Conservation (phyloP, 352 stramenopile genomes). For the Lagenidium giganteum region DNA sequence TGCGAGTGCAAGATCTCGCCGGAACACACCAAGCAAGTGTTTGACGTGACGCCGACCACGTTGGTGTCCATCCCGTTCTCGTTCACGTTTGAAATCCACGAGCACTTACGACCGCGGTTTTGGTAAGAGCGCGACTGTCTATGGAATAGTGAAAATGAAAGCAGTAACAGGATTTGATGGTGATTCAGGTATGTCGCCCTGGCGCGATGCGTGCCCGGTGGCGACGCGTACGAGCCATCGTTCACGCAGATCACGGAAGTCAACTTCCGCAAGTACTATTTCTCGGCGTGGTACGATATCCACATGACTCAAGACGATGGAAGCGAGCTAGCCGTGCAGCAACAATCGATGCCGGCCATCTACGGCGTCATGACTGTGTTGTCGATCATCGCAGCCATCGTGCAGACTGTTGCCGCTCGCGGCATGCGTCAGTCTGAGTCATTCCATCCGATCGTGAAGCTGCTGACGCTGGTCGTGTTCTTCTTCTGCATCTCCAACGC, state of each 20-base stretch:
- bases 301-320: conserved; percentile 71
- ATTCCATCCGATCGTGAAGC: conserved; percentile 75
- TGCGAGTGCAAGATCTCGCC: conserved; percentile 72
- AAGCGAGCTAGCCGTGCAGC: conserved; percentile 60
- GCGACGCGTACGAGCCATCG: conserved; percentile 50
- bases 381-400: conserved; percentile 19
- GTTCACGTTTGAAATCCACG: conserved; percentile 57
- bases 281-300: conserved; percentile 70
- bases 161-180: conserved; percentile 5
- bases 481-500: conserved; percentile 61
- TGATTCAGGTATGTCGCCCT: conserved; percentile 60
- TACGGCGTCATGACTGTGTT: conserved; percentile 49
- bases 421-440: conserved; percentile 50
- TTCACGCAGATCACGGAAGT: conserved; percentile 64
- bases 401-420: conserved; percentile 41
- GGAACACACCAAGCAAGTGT: conserved; percentile 59
- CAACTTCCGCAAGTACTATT: conserved; percentile 75
- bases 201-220: conserved; percentile 59
- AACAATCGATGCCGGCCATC: conserved; percentile 48
- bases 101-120: conserved; percentile 63
- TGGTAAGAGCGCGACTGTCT: conserved; percentile 38
- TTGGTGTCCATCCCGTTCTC: conserved; percentile 43
- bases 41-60: conserved; percentile 49
- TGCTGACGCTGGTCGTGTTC: conserved; percentile 57
- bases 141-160: too few relatives aligned